Evolutionary conservation across 192 early-diverging fungal species (phyloP).

Genomic region (Coemansia sp.): DNA sequence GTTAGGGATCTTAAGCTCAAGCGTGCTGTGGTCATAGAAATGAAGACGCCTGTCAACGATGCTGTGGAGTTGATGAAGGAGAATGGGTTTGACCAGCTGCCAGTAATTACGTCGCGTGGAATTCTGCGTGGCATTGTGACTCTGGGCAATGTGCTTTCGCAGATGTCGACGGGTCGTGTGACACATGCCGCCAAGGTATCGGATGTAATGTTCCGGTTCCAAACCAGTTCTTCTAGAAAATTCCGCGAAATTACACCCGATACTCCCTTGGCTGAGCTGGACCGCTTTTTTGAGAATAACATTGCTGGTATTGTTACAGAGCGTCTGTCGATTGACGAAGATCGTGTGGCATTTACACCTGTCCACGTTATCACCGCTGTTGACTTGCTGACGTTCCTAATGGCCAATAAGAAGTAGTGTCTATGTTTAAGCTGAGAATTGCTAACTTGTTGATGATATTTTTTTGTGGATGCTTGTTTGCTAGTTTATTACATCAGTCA

Average conservation of each 20-base stretch:
- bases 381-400: slow-evolving; percentile 82
- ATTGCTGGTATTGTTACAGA: slow-evolving; percentile 89
- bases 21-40: slow-evolving; percentile 83
- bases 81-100: slow-evolving; percentile 93
- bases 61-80: slow-evolving; percentile 87
- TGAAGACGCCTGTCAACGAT: slow-evolving; percentile 67
- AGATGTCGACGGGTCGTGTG: slow-evolving; percentile 71
- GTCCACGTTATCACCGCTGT: slow-evolving; percentile 95
- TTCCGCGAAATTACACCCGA: slow-evolving; percentile 86
- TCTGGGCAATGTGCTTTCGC: slow-evolving; percentile 81
- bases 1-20: slow-evolving; percentile 78
- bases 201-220: slow-evolving; percentile 80
- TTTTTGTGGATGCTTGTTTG: neutral
- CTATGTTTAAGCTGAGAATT: neutral
- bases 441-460: slow-evolving; percentile 1
- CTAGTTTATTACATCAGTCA: neutral
- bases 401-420: slow-evolving; percentile 53
- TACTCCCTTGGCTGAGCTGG: slow-evolving; percentile 79
- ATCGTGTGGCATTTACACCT: slow-evolving; percentile 58
- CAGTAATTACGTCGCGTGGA: slow-evolving; percentile 70
- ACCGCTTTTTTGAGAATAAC: slow-evolving; percentile 90
- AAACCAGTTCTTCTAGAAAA: slow-evolving; percentile 62
- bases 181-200: slow-evolving; percentile 63
- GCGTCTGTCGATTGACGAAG: slow-evolving; percentile 50
- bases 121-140: slow-evolving; percentile 83